Conservation (phyloP, 805 yeast species). For the Kazachstania africana region DNA sequence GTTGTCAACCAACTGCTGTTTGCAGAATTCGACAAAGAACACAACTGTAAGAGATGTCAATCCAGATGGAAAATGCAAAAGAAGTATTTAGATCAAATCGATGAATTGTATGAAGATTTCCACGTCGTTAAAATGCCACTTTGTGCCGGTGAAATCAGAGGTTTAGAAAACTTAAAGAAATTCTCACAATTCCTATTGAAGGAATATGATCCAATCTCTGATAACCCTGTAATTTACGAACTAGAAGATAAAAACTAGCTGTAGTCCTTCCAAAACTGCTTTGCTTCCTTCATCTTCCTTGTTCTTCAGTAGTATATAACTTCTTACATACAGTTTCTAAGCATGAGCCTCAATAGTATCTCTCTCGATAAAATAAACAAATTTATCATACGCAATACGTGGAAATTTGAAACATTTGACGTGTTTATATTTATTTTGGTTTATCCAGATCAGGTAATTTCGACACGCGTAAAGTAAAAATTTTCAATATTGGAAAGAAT, state of each 20-base stretch:
- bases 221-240: slow-evolving; percentile 29
- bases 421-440: too few relatives aligned
- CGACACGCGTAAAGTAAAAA: too few relatives aligned
- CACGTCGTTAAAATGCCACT: slow-evolving; percentile 93
- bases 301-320: too few relatives aligned
- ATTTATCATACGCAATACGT: too few relatives aligned
- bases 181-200: slow-evolving; percentile 72
- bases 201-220: slow-evolving; percentile 63
- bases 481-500: too few relatives aligned
- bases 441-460: too few relatives aligned
- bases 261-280: background rate
- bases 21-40: slow-evolving; percentile 60
- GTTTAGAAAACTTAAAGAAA: slow-evolving; percentile 69
- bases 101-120: slow-evolving; percentile 92
- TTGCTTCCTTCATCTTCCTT: background rate
- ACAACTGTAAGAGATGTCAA: slow-evolving; percentile 76
- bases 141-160: slow-evolving; percentile 90
- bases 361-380: too few relatives aligned
- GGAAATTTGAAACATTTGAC: too few relatives aligned
- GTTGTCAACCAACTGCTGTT: slow-evolving; percentile 88
- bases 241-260: slow-evolving; percentile 22
- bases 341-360: too few relatives aligned
- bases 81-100: slow-evolving; percentile 90
- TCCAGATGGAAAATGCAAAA: slow-evolving; percentile 93
- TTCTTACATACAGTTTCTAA: too few relatives aligned